A percentile compares a stretch with the other conserved stretches of the same genome.
These are phyloP conservation scores for Fusarium veterinarium DNA, from an alignment of 2,329 filamentous ascomycete species.

Conservation along the genomic window DNA sequence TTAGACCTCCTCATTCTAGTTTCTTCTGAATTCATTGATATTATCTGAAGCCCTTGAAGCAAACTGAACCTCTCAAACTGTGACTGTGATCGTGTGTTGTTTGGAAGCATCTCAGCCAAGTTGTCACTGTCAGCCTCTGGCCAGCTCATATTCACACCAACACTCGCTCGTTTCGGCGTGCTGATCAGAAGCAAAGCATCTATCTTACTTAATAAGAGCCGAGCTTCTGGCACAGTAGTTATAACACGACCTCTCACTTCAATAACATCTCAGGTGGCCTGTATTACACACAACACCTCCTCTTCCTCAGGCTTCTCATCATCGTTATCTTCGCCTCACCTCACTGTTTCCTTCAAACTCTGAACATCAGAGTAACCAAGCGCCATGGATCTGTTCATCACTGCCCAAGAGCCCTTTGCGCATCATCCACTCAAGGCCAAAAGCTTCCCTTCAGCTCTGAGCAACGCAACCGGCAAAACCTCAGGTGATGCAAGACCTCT, in stretches of 20 bases:
- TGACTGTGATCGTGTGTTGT: not conserved
- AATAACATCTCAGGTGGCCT: not conserved
- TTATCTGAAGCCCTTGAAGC: not conserved
- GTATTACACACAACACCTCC: not conserved
- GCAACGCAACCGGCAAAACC: slow-evolving; percentile 12
- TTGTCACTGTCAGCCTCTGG: slow-evolving; percentile 19
- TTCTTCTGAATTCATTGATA: not conserved
- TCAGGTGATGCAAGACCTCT: slow-evolving; percentile 4
- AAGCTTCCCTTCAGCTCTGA: slow-evolving; percentile 27
- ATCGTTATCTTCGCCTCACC: not conserved
- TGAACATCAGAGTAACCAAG: not conserved
- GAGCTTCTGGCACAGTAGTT: not conserved
- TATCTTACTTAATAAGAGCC: not conserved
- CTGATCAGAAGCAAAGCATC: not conserved
- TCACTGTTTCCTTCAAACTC: slow-evolving; percentile 1
- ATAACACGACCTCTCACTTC: not conserved
- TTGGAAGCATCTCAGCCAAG: not conserved
- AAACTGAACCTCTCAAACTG: too few species aligned
- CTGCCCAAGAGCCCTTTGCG: slow-evolving; percentile 42
- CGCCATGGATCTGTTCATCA: slow-evolving; percentile 44
- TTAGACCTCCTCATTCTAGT: not conserved
- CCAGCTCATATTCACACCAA: not conserved
- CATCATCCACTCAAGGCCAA: slow-evolving; percentile 32
- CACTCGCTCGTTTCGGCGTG: not conserved
- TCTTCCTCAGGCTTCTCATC: not conserved